Conservation (phyloP, 495 filamentous ascomycete species). For the Aspergillus funiculosus region DNA sequence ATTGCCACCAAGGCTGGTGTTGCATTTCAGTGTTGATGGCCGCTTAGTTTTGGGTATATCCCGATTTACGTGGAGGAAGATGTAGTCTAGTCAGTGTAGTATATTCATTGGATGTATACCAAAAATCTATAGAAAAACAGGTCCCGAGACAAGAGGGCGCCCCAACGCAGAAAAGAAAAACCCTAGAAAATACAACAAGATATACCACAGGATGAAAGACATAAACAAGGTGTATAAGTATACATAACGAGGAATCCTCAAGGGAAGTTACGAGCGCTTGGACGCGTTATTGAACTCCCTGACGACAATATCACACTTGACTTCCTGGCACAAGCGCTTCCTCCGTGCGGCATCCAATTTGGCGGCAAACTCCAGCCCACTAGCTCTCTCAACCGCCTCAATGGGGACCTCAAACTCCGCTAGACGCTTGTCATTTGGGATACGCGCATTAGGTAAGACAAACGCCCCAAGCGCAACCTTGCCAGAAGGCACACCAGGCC, state of each 20-base stretch:
- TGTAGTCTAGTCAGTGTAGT: no score
- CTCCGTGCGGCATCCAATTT: constrained; percentile 67
- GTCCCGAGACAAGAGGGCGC: no score
- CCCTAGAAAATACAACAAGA: not conserved
- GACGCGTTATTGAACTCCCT: constrained; percentile 59
- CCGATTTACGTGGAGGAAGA: no score
- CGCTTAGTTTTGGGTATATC: not conserved
- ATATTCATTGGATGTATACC: no score
- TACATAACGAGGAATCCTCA: not conserved
- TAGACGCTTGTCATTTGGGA: constrained; percentile 77
- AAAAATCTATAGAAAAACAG: no score
- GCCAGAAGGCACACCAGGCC: constrained; percentile 47
- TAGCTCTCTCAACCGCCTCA: constrained; percentile 85
- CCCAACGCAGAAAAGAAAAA: no score
- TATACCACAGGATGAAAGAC: no score
- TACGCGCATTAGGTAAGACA: constrained; percentile 88
- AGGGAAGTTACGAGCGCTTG: constrained; percentile 21
- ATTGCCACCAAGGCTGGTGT: constrained; percentile 73
- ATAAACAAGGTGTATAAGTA: not conserved
- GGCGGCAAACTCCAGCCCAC: constrained; percentile 81
- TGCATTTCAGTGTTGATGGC: constrained; percentile 77
- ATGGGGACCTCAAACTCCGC: constrained; percentile 90
- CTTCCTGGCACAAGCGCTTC: constrained; percentile 79
- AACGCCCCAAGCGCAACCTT: constrained; percentile 90
- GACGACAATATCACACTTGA: constrained; percentile 71